Evolutionary conservation across 257 asterid genomes (phyloP), one percentile per base, ranked within the genome.

Genomic region (Plantago ovata): DNA sequence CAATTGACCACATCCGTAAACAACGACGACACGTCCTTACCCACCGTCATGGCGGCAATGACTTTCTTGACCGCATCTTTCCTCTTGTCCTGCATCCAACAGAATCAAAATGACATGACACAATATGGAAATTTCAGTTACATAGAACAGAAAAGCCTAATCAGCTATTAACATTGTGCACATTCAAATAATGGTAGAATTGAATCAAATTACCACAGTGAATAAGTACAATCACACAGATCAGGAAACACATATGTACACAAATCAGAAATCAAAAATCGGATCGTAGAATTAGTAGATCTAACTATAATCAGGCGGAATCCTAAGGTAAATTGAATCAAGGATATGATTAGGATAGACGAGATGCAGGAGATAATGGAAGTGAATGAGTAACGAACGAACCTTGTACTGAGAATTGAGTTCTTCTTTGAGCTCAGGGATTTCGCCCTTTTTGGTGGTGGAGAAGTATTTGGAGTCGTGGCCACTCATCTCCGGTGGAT

Each of bases 391-490:
- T 21, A 47, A 49, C 0, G 47, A 53, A 61, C 13, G 14, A 22
- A 93, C 97, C 95, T 93, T 93, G 79, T 93, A 93, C 96, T 89
- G 99, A 53, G 99, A 93, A 86, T 93, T 89, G 60, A 86, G 97
- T 48, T 93, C 99, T 64, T 93, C 99, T 65, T 93, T 93, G 81
- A 93, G 99, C 83, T 93, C 99, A 20, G 99, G 99, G 60, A 93
- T 93, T 81, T 93, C 99, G 7, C 99, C 97, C 83, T 93, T 93
- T 71, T 93, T 93, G 65, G 97, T 93, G 67, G 97, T 93, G 71
- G 99, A 93, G 84, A 93, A 93, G 72, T 89, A 93, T 64, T 89
- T 93, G 45, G 99, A 93, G 69, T 93, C 95, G 81, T 86, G 99
- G 12, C 99, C 99, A 77, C 99, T 93, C 97, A 93, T 93, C 70